Conservation (phyloP, 1,139 yeast species). For the Yamadazyma friedrichii region DNA sequence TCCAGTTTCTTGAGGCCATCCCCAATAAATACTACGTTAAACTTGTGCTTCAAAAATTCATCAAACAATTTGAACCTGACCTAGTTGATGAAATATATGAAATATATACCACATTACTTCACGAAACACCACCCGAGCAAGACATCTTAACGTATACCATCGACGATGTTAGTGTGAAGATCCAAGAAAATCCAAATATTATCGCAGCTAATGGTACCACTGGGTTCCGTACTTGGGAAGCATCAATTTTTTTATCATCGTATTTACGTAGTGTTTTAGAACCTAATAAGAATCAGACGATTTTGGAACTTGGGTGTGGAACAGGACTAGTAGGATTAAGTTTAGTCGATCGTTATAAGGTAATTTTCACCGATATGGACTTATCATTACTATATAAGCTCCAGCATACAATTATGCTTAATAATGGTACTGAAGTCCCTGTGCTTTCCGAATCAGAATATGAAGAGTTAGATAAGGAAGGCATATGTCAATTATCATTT, state of each 20-base stretch:
- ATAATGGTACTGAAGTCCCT: background rate
- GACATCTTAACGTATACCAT: constrained; percentile 35
- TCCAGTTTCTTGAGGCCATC: constrained; percentile 5
- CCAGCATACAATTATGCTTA: constrained; percentile 1
- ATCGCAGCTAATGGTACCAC: constrained; percentile 80
- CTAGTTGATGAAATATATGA: constrained; percentile 49
- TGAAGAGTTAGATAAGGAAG: constrained; percentile 6
- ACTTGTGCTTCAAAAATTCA: constrained; percentile 39
- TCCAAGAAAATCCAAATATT: constrained; percentile 61
- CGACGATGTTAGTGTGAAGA: constrained; percentile 29
- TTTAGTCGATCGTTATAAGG: constrained; percentile 18
- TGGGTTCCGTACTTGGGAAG: constrained; percentile 94
- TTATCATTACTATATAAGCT: constrained; percentile 32
- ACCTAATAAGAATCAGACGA: constrained; percentile 12
- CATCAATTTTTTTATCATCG: constrained; percentile 54
- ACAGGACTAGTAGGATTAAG: constrained; percentile 79
- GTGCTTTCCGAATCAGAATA: background rate
- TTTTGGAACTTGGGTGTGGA: constrained; percentile 85
- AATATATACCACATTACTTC: constrained; percentile 5
- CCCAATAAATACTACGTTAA: constrained; percentile 52
- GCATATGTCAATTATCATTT: constrained; percentile 3
- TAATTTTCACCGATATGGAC: constrained; percentile 79
- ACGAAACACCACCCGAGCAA: background rate
- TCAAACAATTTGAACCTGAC: constrained; percentile 33
- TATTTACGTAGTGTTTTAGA: constrained; percentile 37